Conservation (phyloP, 2,329 filamentous ascomycete species). For the Capronia coronata region DNA sequence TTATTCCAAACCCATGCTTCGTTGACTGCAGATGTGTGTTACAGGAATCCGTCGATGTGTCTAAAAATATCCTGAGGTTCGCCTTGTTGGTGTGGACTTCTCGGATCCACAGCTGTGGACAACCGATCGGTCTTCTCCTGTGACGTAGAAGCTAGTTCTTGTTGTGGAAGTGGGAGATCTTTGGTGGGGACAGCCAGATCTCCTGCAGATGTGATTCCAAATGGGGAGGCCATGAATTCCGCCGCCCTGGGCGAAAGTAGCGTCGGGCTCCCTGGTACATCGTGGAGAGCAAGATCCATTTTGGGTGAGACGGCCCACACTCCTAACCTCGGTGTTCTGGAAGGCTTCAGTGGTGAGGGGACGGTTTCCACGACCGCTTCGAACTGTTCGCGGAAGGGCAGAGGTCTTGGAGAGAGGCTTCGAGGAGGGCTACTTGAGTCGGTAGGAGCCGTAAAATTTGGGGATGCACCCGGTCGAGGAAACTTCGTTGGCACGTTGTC, state of each 20-base stretch:
- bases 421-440: slow-evolving; percentile 4
- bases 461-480: neutral
- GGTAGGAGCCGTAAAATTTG: neutral
- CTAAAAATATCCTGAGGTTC: slow-evolving; percentile 26
- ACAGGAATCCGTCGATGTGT: slow-evolving; percentile 29
- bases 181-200: slow-evolving; percentile 29
- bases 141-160: slow-evolving; percentile 2
- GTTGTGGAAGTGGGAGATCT: slow-evolving; percentile 11
- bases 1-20: slow-evolving; percentile 14
- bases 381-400: slow-evolving; percentile 27
- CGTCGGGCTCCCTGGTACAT: slow-evolving; percentile 34
- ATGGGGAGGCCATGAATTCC: slow-evolving; percentile 38
- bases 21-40: slow-evolving; percentile 9
- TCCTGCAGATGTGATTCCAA: slow-evolving; percentile 34
- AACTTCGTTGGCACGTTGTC: slow-evolving; percentile 8
- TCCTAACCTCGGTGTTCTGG: slow-evolving; percentile 27
- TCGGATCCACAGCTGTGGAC: slow-evolving; percentile 21
- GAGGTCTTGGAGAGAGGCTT: slow-evolving; percentile 25
- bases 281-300: slow-evolving; percentile 37
- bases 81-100: slow-evolving; percentile 28
- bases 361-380: slow-evolving; percentile 8
- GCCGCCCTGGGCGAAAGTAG: slow-evolving; percentile 43
- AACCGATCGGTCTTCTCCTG: slow-evolving; percentile 5
- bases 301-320: slow-evolving; percentile 28
- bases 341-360: slow-evolving; percentile 20